phyloP scores from a whole-genome alignment of 129 eudicot genomes.

The Sambucus nigra region DNA sequence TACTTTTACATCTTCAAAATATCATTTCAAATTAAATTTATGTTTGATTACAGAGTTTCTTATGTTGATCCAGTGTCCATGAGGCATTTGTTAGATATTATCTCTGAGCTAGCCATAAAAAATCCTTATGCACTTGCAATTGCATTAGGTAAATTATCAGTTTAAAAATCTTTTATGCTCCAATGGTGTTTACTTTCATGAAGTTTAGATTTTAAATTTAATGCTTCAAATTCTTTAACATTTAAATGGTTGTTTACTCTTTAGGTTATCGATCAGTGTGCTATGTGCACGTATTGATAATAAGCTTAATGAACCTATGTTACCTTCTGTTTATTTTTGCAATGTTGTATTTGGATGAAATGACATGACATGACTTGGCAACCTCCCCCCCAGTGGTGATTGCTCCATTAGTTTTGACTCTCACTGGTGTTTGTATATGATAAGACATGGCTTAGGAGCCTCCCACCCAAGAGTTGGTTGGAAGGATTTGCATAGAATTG shows the following conservation, averaged over 20 bases:
- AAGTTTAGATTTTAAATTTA: neutral
- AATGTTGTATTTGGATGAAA: too few relatives aligned
- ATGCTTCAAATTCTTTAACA: neutral
- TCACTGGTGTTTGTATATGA: too few relatives aligned
- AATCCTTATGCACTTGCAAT: conserved; percentile 97
- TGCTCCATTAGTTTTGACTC: too few relatives aligned
- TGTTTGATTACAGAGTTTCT: conserved; percentile 49
- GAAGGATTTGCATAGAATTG: too few relatives aligned
- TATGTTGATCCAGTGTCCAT: conserved; percentile 97
- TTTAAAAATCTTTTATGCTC: neutral
- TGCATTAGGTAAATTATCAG: conserved; percentile 62
- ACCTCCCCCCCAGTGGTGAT: too few relatives aligned
- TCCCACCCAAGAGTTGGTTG: too few relatives aligned
- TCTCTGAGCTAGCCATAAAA: conserved; percentile 68
- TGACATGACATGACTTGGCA: too few relatives aligned
- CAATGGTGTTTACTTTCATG: conserved; percentile 1
- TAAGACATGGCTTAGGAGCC: too few relatives aligned
- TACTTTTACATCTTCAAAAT: too few relatives aligned
- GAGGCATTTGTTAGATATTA: conserved; percentile 85
- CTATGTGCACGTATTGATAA: neutral
- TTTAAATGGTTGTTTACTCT: neutral
- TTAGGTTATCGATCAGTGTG: neutral
- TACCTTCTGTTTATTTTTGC: neutral
- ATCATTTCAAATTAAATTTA: conserved; percentile 10
- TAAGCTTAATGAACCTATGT: neutral